Conservation (phyloP, 2,329 filamentous ascomycete genomes). For the Trichoderma sp. region DNA sequence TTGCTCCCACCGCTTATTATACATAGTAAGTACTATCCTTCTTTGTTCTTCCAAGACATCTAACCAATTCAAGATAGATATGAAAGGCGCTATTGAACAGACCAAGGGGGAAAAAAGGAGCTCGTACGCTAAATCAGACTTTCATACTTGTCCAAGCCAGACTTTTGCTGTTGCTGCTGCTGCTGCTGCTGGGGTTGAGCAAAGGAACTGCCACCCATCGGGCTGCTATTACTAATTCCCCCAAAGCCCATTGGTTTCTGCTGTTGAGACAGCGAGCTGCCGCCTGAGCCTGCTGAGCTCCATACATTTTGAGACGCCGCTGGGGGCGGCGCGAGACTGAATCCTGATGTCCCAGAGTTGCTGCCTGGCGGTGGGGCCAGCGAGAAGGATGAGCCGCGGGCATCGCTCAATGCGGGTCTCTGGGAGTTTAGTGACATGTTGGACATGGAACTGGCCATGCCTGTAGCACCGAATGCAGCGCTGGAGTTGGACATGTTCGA, state of each 20-base stretch:
- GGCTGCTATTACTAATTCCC: conserved; percentile 34
- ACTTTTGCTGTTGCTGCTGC: conserved; percentile 43
- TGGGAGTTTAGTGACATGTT: conserved; percentile 52
- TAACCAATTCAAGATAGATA: neutral
- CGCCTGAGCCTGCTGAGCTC: conserved; percentile 29
- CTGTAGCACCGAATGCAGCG: conserved; percentile 39
- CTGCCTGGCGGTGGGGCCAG: conserved; percentile 57
- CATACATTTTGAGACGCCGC: conserved; percentile 32
- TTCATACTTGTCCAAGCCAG: conserved; percentile 69
- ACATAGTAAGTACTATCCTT: neutral
- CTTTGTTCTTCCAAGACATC: neutral
- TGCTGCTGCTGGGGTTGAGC: conserved; percentile 18
- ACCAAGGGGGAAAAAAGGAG: neutral
- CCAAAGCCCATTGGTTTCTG: conserved; percentile 29
- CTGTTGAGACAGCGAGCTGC: neutral
- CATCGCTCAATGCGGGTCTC: conserved; percentile 41
- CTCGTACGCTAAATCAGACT: conserved; percentile 60
- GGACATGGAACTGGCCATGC: conserved; percentile 51
- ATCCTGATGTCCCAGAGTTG: conserved; percentile 43
- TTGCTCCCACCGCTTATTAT: neutral
- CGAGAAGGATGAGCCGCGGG: conserved; percentile 55
- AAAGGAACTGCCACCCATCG: conserved; percentile 34
- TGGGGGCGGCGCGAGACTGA: conserved; percentile 53
- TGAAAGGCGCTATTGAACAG: neutral
- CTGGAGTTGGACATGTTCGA: conserved; percentile 35